Evolutionary conservation across 495 filamentous ascomycete species (phyloP).

Genomic region (Trichoderma erinaceum): DNA sequence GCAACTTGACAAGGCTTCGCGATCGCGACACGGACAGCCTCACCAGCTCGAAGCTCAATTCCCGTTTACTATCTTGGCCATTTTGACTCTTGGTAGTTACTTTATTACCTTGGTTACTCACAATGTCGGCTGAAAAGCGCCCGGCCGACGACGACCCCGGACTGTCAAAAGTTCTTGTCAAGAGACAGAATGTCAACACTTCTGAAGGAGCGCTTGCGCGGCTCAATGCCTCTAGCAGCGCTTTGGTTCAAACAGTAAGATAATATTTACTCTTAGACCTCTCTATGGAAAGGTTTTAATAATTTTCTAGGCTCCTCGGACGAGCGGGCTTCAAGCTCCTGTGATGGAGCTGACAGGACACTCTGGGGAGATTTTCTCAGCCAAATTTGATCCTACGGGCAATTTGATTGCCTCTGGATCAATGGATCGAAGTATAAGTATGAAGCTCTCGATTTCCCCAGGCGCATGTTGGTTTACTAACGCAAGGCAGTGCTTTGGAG

Average conservation of each 20-base stretch:
- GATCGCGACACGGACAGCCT: conserved; percentile 6
- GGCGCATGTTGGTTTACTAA: conserved; percentile 46
- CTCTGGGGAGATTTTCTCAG: conserved; percentile 79
- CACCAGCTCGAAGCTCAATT: neutral
- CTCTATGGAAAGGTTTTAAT: neutral
- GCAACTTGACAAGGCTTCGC: conserved; percentile 4
- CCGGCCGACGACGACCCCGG: conserved; percentile 74
- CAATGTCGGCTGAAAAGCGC: conserved; percentile 85
- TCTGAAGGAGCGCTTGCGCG: conserved; percentile 54
- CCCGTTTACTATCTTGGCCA: neutral
- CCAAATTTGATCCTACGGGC: conserved; percentile 81
- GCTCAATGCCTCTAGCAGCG: conserved; percentile 61
- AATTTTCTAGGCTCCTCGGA: conserved; percentile 60
- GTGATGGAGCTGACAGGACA: conserved; percentile 90
- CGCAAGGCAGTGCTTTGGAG: conserved; percentile 72
- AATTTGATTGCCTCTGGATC: conserved; percentile 89
- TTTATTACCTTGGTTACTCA: conserved; percentile 11
- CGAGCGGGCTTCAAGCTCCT: conserved; percentile 81
- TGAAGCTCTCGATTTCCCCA: conserved; percentile 76
- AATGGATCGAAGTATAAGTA: conserved; percentile 89
- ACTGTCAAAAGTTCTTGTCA: conserved; percentile 77
- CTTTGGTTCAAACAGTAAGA: conserved; percentile 80
- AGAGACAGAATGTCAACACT: conserved; percentile 71
- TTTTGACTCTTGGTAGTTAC: neutral
- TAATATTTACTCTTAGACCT: neutral